Evolutionary conservation across 306 rosid species (phyloP).

Genomic region (Oxytropis ochrocephala): DNA sequence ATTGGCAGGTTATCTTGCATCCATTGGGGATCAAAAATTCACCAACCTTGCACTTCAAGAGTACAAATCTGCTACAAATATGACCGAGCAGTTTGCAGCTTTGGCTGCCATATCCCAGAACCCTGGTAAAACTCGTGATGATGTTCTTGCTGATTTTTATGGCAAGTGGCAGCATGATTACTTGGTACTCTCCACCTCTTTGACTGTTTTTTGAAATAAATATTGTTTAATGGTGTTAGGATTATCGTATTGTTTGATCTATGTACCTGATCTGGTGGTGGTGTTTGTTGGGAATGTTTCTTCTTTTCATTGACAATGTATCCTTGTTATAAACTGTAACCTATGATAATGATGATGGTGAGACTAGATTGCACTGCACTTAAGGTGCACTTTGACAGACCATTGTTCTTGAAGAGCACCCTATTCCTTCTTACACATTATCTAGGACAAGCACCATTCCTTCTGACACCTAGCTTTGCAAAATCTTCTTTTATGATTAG

Average conservation of each 20-base stretch:
- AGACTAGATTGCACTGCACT: neutral
- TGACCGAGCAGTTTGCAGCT: constrained; percentile 98
- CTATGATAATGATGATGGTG: neutral
- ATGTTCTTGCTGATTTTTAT: constrained; percentile 78
- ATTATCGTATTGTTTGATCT: neutral
- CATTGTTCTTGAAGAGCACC: neutral
- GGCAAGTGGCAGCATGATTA: constrained; percentile 85
- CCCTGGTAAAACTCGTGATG: constrained; percentile 83
- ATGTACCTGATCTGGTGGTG: neutral
- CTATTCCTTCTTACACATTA: neutral
- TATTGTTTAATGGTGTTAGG: neutral
- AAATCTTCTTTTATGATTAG: neutral
- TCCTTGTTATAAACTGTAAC: neutral
- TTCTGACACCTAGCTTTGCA: neutral
- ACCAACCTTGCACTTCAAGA: constrained; percentile 52
- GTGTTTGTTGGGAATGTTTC: neutral
- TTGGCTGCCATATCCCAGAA: constrained; percentile 82
- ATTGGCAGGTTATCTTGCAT: constrained; percentile 70
- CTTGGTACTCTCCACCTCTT: constrained; percentile 45
- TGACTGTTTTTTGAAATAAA: constrained; percentile 10
- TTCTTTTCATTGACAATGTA: neutral
- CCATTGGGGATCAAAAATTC: constrained; percentile 53
- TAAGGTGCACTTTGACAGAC: neutral
- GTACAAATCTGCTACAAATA: constrained; percentile 80
- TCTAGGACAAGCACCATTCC: neutral